Evolutionary conservation across 352 stramenopile genomes (phyloP).

Genomic region (Elongisporangium senticosum): DNA sequence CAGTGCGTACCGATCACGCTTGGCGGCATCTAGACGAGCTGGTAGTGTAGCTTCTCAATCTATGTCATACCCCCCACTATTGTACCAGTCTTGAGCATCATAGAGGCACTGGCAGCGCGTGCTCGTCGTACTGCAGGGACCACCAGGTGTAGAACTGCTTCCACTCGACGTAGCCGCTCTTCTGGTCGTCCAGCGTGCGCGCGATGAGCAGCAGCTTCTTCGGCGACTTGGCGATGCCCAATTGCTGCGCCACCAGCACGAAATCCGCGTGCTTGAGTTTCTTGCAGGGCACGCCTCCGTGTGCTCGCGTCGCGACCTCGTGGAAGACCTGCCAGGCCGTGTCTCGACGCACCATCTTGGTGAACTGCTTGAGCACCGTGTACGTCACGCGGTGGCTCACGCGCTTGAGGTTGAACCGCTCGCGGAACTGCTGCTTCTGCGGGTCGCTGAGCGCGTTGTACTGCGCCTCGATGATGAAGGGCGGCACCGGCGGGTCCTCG

Average conservation of each 20-base stretch:
- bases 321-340: constrained; percentile 55
- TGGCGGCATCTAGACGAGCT: neutral
- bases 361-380: constrained; percentile 56
- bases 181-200: constrained; percentile 38
- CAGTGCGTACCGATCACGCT: constrained; percentile 14
- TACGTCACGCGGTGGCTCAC: constrained; percentile 65
- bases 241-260: constrained; percentile 26
- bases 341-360: constrained; percentile 52
- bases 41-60: neutral
- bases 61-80: neutral
- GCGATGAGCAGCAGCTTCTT: constrained; percentile 45
- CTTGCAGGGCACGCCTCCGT: constrained; percentile 10
- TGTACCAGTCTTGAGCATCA: neutral
- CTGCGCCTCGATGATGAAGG: constrained; percentile 57
- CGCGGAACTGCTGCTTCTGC: constrained; percentile 42
- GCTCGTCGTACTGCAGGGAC: constrained; percentile 32
- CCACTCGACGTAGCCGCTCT: constrained; percentile 52
- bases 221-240: constrained; percentile 29
- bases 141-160: constrained; percentile 65
- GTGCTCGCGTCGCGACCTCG: constrained; percentile 8
- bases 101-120: neutral
- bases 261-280: constrained; percentile 44
- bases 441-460: constrained; percentile 40
- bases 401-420: constrained; percentile 50
- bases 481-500: constrained; percentile 29